Percentiles rank a stretch among this genome's conserved stretches.
Conservation (phyloP, 1,284 basidiomycete species). For the Peniophora sp. region DNA sequence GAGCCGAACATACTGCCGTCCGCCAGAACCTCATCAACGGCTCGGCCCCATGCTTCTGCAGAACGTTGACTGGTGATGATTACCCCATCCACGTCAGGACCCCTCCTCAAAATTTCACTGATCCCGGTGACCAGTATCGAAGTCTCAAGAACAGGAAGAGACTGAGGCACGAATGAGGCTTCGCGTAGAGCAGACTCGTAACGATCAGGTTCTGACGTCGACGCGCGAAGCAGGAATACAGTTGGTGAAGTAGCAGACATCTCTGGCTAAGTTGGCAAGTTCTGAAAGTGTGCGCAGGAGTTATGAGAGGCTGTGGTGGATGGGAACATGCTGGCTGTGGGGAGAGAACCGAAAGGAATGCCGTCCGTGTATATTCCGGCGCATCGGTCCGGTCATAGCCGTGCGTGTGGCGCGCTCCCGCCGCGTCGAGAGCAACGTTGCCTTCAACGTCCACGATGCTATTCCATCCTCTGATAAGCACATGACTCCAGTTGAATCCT, state of each 20-base stretch:
- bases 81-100: constrained; percentile 35
- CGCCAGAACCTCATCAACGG: constrained; percentile 19
- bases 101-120: background rate
- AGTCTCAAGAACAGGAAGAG: constrained; percentile 64
- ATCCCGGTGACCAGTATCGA: constrained; percentile 17
- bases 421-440: too few species aligned
- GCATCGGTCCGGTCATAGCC: too few species aligned
- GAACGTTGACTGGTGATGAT: constrained; percentile 68
- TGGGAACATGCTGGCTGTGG: too few species aligned
- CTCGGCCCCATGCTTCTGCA: constrained; percentile 56
- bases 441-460: too few species aligned
- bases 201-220: constrained; percentile 28
- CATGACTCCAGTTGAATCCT: too few species aligned
- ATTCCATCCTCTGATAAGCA: too few species aligned
- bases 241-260: background rate
- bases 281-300: too few species aligned
- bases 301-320: too few species aligned
- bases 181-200: constrained; percentile 40
- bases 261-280: too few species aligned
- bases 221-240: constrained; percentile 12
- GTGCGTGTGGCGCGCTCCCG: too few species aligned
- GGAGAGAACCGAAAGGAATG: too few species aligned
- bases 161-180: constrained; percentile 40
- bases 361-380: too few species aligned
- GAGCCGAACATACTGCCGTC: background rate